Percentiles rank a stretch among this genome's conserved stretches.
phyloP scores from a whole-genome alignment of 352 stramenopile genomes.

The Globisporangium parvum region DNA sequence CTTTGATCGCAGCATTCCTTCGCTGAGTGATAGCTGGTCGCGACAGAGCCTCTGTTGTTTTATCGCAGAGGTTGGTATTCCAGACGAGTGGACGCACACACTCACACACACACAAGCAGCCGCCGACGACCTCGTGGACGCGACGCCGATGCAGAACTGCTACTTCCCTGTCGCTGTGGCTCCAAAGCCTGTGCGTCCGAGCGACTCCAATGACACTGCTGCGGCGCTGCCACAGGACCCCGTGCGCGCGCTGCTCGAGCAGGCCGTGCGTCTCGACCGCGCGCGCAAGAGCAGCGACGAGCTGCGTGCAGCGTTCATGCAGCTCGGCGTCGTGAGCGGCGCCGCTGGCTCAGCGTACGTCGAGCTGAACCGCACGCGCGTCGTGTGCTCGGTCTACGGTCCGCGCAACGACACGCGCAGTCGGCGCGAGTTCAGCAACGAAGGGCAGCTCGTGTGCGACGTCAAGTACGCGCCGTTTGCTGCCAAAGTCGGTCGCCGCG shows the following conservation, averaged over 20 bases:
- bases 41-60: background rate
- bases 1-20: too few species aligned
- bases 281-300: conserved; percentile 60
- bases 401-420: conserved; percentile 71
- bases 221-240: conserved; percentile 8
- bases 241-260: conserved; percentile 23
- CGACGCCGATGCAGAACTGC: conserved; percentile 77
- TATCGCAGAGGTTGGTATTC: background rate
- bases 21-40: too few species aligned
- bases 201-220: conserved; percentile 3
- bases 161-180: conserved; percentile 50
- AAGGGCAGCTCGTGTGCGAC: conserved; percentile 84
- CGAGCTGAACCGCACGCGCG: conserved; percentile 80
- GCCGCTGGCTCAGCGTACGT: conserved; percentile 87
- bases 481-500: conserved; percentile 44
- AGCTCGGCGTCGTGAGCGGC: conserved; percentile 70
- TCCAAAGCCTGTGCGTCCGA: conserved; percentile 15
- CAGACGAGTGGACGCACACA: conserved; percentile 11
- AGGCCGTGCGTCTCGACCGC: conserved; percentile 26
- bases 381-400: conserved; percentile 87
- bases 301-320: conserved; percentile 83
- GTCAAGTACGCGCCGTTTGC: conserved; percentile 87
- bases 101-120: conserved; percentile 1
- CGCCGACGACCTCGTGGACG: background rate
- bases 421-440: conserved; percentile 79